Base-by-base conservation (phyloP, 352 stramenopile species). In the Phytophthora citricola region DNA sequence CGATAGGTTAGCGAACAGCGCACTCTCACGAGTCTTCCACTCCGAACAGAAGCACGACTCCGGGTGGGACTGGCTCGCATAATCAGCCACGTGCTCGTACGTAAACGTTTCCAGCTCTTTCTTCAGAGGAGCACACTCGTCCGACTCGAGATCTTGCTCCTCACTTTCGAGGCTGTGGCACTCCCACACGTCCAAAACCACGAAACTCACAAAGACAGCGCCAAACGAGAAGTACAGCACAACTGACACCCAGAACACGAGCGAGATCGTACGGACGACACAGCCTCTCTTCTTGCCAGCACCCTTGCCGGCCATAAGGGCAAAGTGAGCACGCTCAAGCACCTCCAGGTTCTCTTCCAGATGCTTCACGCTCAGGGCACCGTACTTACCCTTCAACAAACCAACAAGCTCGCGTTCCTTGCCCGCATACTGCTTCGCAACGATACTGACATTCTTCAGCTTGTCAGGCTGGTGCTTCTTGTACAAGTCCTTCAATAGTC, bases 381-480 rank as follows among this genome's bases (percentile, higher is more conserved):
- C 87, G 49, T 94, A 94, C 60, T 91, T 93, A 2, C 61, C 66
- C 62, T 85, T 89, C 31, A 94, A 56, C 31, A 89, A 63, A 0
- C 57, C 46, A 32, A 92, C 63, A 27, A 94, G 68, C 34, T 90
- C 81, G 10, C 79, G 79, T 47, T 94, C 87, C 44, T 86, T 90
- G 12, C 87, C 87, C 0, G 71, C 59, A 27, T 85, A 94, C 50
- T 90, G 45, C 8, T 77, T 78, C 10, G 81, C 83, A 15, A 94
- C 73, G 8, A 75, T 59, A 10, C 64, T 27, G 0, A 87, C 82
- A n/a, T 89, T 91, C 59, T 83, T 82, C 11, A 92, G 46, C 41
- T 90, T 85, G 51, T 93, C 83, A 1, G 84, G 87, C 52, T 94
- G 84, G 44, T 94, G 87, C 27, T 86, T 89, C 34, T 75, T 77